Base-by-base conservation (phyloP, 2,329 filamentous ascomycete species). In the Lachnellula cervina region DNA sequence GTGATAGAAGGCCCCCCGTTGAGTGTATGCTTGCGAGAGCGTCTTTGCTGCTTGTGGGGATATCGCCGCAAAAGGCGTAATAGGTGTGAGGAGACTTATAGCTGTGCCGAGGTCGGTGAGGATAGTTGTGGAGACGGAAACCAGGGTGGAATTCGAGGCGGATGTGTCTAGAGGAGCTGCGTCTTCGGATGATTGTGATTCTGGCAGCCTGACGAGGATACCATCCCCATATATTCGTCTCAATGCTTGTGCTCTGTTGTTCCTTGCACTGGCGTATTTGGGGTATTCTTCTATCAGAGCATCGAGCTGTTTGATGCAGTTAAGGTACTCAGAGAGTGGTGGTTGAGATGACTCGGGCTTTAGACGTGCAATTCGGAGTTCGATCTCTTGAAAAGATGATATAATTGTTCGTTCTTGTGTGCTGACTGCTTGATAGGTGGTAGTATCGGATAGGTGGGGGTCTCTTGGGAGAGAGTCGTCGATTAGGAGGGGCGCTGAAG, bases 161-260 rank as follows among this genome's bases (percentile, higher is more conserved):
- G 73, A 6, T 71, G 66, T 49, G 67, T 71, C 42, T 3, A 66
- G 58, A 34, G 57, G 38, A 6, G 34, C 21, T 46, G 54, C 45
- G 23, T 51, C 51, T 28, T 44, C 43, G 16, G 35, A 25, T 38
- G 13, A 6, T 21, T 37, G 23, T n/a, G 44, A 21, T 17, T 52
- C 37, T 16, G 37, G 23, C 23, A 16, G 54, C 23, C 69, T 63
- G 37, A 83, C 69, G 21, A 86, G 71, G 66, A 84, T 75, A 2
- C 74, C 72, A 65, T 88, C 84, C 11, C 84, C 85, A 59, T 86
- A 83, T 54, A 84, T 71, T 48, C 86, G 75, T 21, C 86, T 74
- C 32, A 80, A 64, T 8, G 86, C 78, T 69, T 92, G 89, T 2
- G 86, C 88, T 49, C 88, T 79, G 70, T 93, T 92, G 68, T 90